These are phyloP conservation scores for Biscutella laevigata DNA, from an alignment of 441 rosid species.

Conservation along the genomic window DNA sequence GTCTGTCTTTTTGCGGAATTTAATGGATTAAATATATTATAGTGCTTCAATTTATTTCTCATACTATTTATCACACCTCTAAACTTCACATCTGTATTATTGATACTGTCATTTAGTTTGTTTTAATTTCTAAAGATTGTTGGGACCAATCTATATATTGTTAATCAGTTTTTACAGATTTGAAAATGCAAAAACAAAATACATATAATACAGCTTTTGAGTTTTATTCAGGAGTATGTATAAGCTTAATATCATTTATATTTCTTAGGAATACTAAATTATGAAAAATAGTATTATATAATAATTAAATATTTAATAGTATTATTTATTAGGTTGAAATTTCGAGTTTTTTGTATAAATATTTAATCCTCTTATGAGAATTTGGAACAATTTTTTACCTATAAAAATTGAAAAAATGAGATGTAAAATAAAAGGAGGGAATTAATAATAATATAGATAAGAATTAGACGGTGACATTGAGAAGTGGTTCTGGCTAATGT, in stretches of 20 bases:
- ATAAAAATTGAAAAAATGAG: no score
- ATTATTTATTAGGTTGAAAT: no score
- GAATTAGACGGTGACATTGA: slow-evolving; percentile 22
- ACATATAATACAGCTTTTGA: background rate
- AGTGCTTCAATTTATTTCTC: slow-evolving; percentile 5
- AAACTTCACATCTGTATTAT: slow-evolving; percentile 22
- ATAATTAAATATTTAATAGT: background rate
- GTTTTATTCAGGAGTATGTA: background rate
- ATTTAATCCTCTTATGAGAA: no score
- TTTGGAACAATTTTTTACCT: no score
- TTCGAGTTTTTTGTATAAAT: no score
- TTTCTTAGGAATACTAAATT: background rate
- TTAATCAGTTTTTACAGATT: background rate
- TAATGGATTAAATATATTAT: slow-evolving; percentile 19
- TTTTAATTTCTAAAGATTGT: no score
- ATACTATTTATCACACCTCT: slow-evolving; percentile 14
- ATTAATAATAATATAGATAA: slow-evolving; percentile 15
- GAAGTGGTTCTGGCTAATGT: slow-evolving; percentile 20
- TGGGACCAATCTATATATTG: no score
- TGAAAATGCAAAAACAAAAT: background rate
- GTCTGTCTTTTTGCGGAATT: slow-evolving; percentile 24
- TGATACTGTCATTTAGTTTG: slow-evolving; percentile 14
- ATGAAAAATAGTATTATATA: background rate
- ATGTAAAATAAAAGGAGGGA: slow-evolving; percentile 5
- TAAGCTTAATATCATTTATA: background rate